A percentile compares a stretch with the other conserved stretches of the same genome.
Conservation (phyloP, 2,329 filamentous ascomycete genomes). For the Aspergillus awamori region DNA sequence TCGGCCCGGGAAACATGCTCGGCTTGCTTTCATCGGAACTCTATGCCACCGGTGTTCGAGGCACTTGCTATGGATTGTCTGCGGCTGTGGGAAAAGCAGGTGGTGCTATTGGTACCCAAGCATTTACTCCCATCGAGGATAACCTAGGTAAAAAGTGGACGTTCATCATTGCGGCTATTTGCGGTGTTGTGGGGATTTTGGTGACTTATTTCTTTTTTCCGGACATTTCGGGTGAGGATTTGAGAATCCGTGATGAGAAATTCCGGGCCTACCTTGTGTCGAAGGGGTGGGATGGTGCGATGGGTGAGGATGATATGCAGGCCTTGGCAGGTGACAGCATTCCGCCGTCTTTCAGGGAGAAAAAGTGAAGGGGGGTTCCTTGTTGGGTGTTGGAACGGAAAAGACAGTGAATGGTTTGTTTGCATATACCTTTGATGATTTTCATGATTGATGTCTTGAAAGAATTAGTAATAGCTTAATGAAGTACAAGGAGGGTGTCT, state of each 20-base stretch:
- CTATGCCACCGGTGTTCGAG: constrained; percentile 3
- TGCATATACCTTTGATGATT: too few species aligned
- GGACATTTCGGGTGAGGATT: constrained; percentile 3
- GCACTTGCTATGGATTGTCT: constrained; percentile 3
- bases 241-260: constrained; percentile 4
- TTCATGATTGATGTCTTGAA: too few species aligned
- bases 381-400: too few species aligned
- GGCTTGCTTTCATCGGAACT: constrained; percentile 1
- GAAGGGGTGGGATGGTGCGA: constrained; percentile 1
- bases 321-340: background rate
- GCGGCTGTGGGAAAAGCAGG: constrained; percentile 5
- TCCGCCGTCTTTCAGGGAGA: background rate
- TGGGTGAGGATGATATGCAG: constrained; percentile 6
- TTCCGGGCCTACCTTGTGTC: background rate
- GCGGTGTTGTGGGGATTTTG: background rate
- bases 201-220: constrained; percentile 7
- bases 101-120: constrained; percentile 7
- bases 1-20: background rate
- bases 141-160: constrained; percentile 5
- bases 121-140: constrained; percentile 2
- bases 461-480: too few species aligned
- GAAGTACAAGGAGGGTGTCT: too few species aligned
- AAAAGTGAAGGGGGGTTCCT: background rate
- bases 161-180: constrained; percentile 7
- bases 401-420: too few species aligned